Evolutionary conservation across 306 rosid genomes (phyloP).

Genomic region (Quercus rubra): DNA sequence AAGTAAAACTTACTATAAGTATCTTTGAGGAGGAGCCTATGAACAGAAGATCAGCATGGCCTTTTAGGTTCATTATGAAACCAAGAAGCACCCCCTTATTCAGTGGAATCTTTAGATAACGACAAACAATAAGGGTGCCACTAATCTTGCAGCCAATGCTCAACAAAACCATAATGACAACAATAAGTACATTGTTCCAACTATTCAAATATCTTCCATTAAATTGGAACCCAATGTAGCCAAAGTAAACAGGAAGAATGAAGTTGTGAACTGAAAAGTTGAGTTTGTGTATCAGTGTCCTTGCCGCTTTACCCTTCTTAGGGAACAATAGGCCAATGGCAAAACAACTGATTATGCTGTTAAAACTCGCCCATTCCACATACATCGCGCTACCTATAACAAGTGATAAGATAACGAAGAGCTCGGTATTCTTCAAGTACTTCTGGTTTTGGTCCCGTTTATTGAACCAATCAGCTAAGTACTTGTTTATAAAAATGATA

Average conservation of each 20-base stretch:
- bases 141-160: slow-evolving; percentile 68
- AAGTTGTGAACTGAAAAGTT: slow-evolving; percentile 80
- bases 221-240: slow-evolving; percentile 80
- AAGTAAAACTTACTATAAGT: slow-evolving; percentile 45
- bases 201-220: slow-evolving; percentile 35
- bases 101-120: slow-evolving; percentile 57
- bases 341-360: slow-evolving; percentile 63
- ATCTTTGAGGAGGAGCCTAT: slow-evolving; percentile 59
- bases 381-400: slow-evolving; percentile 57
- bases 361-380: slow-evolving; percentile 49
- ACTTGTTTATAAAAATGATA: slow-evolving; percentile 29
- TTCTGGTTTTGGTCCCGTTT: slow-evolving; percentile 50
- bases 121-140: slow-evolving; percentile 67
- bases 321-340: slow-evolving; percentile 62
- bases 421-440: slow-evolving; percentile 65
- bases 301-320: slow-evolving; percentile 80
- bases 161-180: slow-evolving; percentile 47
- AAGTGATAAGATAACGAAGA: slow-evolving; percentile 50
- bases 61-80: slow-evolving; percentile 73
- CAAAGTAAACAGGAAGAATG: slow-evolving; percentile 78
- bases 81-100: slow-evolving; percentile 74
- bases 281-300: slow-evolving; percentile 70
- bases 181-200: slow-evolving; percentile 7
- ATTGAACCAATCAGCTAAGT: slow-evolving; percentile 66
- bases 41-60: slow-evolving; percentile 86